Evolutionary conservation across 2,329 filamentous ascomycete genomes (phyloP).

Genomic region (Epichloe coenophiala): DNA sequence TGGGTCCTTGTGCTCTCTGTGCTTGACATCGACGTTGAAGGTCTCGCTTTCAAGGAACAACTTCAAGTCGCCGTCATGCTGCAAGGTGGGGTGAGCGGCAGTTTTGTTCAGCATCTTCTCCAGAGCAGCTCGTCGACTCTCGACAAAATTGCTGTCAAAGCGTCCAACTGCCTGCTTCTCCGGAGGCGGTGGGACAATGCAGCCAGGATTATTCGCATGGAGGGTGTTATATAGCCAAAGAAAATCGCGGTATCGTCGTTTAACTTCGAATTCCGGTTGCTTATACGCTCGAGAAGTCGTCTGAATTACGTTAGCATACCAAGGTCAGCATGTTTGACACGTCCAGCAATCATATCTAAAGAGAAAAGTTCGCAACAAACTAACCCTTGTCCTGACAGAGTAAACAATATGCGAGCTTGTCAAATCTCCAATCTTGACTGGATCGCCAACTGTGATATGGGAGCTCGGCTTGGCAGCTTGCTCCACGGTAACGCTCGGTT

Average conservation of each 20-base stretch:
- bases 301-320: slow-evolving; percentile 26
- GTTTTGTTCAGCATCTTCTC: slow-evolving; percentile 98
- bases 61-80: slow-evolving; percentile 88
- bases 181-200: slow-evolving; percentile 88
- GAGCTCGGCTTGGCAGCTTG: slow-evolving; percentile 89
- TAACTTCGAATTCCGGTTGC: slow-evolving; percentile 84
- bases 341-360: not conserved
- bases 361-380: not conserved
- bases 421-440: slow-evolving; percentile 92
- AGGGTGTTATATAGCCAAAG: slow-evolving; percentile 94
- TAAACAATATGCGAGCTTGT: slow-evolving; percentile 98
- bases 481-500: slow-evolving; percentile 79
- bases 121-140: slow-evolving; percentile 76
- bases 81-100: slow-evolving; percentile 74
- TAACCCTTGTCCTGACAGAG: slow-evolving; percentile 81
- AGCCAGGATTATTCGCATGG: slow-evolving; percentile 86
- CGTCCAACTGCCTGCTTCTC: slow-evolving; percentile 96
- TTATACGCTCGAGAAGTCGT: slow-evolving; percentile 94
- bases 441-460: slow-evolving; percentile 83
- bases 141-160: slow-evolving; percentile 94
- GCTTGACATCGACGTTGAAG: slow-evolving; percentile 94
- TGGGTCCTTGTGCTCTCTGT: slow-evolving; percentile 86
- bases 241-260: slow-evolving; percentile 88
- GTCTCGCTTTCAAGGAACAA: slow-evolving; percentile 93
- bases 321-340: not conserved